phyloP scores from a whole-genome alignment of 2,329 filamentous ascomycete species.

The Didymella exigua region DNA sequence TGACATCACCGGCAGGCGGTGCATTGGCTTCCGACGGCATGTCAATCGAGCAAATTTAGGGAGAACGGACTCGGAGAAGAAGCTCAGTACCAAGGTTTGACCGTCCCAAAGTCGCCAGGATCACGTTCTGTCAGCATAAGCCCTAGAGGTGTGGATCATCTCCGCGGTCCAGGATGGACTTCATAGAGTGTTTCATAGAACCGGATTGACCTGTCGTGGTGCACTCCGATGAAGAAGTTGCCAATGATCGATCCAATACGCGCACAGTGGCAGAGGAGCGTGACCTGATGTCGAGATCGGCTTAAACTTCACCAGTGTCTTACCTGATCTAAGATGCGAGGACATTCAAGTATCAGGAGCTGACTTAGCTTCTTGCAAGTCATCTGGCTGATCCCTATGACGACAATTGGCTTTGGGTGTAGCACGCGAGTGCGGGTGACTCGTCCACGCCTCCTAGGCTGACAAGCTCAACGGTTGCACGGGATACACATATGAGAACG shows the following conservation, averaged over 20 bases:
- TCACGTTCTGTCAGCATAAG: too few relatives aligned
- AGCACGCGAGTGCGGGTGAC: not conserved
- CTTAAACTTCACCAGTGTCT: not conserved
- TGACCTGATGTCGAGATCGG: too few relatives aligned
- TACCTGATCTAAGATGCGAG: not conserved
- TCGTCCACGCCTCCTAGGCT: not conserved
- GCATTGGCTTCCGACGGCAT: constrained; percentile 38
- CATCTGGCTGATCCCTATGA: not conserved
- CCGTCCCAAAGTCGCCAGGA: constrained; percentile 25
- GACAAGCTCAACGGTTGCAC: not conserved
- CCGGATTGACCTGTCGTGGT: too few relatives aligned
- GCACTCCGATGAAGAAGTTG: too few relatives aligned
- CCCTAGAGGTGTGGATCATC: too few relatives aligned
- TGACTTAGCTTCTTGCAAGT: not conserved
- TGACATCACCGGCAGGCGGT: constrained; percentile 37
- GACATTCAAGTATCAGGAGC: not conserved
- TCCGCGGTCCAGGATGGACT: too few relatives aligned
- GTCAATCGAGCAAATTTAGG: constrained; percentile 45
- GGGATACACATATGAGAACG: too few relatives aligned
- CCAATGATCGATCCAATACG: not conserved
- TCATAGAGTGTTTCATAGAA: too few relatives aligned
- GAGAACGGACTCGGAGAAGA: constrained; percentile 53
- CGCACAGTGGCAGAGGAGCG: not conserved
- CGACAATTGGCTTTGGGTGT: not conserved
- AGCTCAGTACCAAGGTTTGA: constrained; percentile 47